These are phyloP conservation scores for Fusarium musae DNA, from an alignment of 2,329 filamentous ascomycete species.

Conservation along the genomic window DNA sequence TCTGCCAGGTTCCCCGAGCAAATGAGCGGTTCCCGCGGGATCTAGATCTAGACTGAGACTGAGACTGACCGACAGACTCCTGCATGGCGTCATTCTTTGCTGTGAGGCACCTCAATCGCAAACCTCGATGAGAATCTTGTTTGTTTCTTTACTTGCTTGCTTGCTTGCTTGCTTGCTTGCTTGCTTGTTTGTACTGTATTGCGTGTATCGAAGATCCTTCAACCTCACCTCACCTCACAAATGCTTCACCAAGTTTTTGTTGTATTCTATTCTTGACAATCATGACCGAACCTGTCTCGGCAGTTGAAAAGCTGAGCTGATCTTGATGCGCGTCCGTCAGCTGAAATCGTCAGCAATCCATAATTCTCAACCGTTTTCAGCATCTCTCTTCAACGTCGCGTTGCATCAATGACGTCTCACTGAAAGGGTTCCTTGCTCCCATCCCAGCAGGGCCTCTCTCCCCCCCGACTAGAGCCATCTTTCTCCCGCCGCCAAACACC, in stretches of 20 bases:
- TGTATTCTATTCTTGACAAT: background rate
- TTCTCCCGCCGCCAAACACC: conserved; percentile 15
- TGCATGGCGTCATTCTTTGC: conserved; percentile 25
- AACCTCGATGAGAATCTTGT: background rate
- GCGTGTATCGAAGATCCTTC: background rate
- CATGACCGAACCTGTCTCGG: background rate
- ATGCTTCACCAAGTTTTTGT: background rate
- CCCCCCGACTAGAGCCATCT: conserved; percentile 12
- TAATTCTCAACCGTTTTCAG: background rate
- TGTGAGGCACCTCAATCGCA: background rate
- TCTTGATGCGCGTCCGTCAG: background rate
- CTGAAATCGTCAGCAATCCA: conserved; percentile 4
- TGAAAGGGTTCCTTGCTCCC: conserved; percentile 10
- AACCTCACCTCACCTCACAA: background rate
- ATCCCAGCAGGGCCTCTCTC: conserved; percentile 6
- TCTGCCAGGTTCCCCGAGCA: conserved; percentile 21
- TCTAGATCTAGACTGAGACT: background rate
- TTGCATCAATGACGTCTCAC: conserved; percentile 26
- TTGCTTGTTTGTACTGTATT: background rate
- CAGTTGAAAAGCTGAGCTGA: conserved; percentile 6
- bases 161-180: background rate
- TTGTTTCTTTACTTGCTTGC: background rate
- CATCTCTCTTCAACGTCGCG: background rate
- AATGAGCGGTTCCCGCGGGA: background rate
- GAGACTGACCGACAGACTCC: background rate